Percentiles rank a stretch among this genome's conserved stretches.
phyloP scores from a whole-genome alignment of 352 stramenopile species.

The Pythium angustatum region DNA sequence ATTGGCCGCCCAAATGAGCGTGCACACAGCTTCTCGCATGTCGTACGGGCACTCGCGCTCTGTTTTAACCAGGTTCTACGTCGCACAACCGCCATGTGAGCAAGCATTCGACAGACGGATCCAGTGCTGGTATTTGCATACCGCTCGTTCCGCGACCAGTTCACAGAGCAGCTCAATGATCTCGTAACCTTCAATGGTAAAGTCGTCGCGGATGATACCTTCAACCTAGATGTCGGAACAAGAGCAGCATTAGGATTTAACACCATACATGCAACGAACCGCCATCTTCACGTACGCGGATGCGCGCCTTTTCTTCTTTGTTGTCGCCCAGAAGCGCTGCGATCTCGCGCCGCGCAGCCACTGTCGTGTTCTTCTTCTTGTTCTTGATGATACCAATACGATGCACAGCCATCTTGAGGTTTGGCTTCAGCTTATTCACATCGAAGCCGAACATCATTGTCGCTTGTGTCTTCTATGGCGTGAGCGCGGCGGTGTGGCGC shows the following conservation, averaged over 20 bases:
- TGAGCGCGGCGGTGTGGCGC: background rate
- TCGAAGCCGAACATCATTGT: conserved; percentile 89
- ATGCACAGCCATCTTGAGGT: conserved; percentile 92
- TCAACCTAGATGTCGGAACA: no score
- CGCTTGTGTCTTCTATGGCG: background rate
- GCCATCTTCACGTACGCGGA: conserved; percentile 77
- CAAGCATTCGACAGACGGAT: background rate
- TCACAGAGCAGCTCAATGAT: conserved; percentile 95
- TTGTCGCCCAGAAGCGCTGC: conserved; percentile 75
- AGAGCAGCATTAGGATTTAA: no score
- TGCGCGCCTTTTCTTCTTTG: conserved; percentile 94
- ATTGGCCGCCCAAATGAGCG: conserved; percentile 92
- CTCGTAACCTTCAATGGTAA: conserved; percentile 95
- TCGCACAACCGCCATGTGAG: background rate
- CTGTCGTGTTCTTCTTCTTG: conserved; percentile 86
- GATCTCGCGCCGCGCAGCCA: conserved; percentile 78
- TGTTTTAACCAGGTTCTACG: conserved; percentile 86
- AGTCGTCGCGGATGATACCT: conserved; percentile 95
- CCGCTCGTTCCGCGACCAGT: conserved; percentile 90
- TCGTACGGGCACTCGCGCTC: conserved; percentile 93
- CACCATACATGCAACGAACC: no score
- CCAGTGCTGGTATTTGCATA: conserved; percentile 10
- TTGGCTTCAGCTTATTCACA: conserved; percentile 91
- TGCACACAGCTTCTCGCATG: conserved; percentile 91
- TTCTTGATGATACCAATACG: conserved; percentile 92